Evolutionary conservation across 495 filamentous ascomycete species (phyloP).

Genomic region (Hypomontagnella monticulosa): DNA sequence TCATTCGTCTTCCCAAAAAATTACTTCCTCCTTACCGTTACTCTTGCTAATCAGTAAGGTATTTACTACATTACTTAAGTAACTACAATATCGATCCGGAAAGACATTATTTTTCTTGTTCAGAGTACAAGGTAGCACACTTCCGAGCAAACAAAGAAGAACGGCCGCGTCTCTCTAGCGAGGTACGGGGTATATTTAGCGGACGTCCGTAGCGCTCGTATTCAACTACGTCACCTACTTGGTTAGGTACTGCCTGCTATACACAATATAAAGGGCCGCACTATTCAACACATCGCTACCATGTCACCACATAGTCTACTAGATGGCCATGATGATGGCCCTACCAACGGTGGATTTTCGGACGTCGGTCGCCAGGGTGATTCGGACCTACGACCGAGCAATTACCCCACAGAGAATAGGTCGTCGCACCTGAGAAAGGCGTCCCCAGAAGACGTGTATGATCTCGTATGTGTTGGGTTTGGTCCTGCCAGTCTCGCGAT

Average conservation of each 20-base stretch:
- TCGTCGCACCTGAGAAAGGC: slow-evolving; percentile 52
- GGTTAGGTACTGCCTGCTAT: not conserved
- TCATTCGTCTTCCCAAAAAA: not conserved
- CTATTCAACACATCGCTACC: not conserved
- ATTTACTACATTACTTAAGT: too few relatives aligned
- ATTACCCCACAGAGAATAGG: slow-evolving; percentile 23
- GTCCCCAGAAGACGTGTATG: slow-evolving; percentile 69
- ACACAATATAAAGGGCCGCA: not conserved
- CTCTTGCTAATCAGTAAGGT: not conserved
- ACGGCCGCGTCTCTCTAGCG: not conserved
- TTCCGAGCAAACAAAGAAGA: not conserved
- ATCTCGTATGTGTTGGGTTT: slow-evolving; percentile 91
- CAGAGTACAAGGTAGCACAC: not conserved
- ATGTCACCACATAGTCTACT: slow-evolving; percentile 40
- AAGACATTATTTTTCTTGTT: too few relatives aligned
- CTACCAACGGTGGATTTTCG: slow-evolving; percentile 16
- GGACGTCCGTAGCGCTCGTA: not conserved
- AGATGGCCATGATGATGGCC: slow-evolving; percentile 34
- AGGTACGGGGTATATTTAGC: slow-evolving; percentile 5
- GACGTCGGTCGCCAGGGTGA: not conserved
- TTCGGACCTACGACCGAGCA: not conserved
- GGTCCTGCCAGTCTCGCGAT: slow-evolving; percentile 94
- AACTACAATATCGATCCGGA: too few relatives aligned
- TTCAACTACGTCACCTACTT: slow-evolving; percentile 25
- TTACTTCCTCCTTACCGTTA: not conserved